Evolutionary conservation across 306 rosid genomes (phyloP).

Genomic region (Prunus kanzakura): DNA sequence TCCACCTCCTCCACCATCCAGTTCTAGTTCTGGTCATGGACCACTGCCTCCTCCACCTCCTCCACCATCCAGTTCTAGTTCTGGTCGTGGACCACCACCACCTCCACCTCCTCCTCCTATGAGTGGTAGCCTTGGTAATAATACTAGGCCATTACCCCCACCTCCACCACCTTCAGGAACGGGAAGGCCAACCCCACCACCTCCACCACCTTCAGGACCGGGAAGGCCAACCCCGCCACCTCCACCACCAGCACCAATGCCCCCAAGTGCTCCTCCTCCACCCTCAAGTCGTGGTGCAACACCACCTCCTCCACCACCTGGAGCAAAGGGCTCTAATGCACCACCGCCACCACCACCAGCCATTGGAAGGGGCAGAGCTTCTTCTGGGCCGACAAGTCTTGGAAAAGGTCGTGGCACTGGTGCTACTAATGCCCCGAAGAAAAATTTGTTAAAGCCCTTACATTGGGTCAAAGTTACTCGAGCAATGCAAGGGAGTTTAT

Average conservation of each 20-base stretch:
- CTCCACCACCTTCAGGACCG: conserved; percentile 46
- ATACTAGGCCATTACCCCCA: no score
- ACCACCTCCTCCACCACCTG: conserved; percentile 44
- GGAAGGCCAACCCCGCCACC: conserved; percentile 28
- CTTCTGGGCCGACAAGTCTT: conserved; percentile 46
- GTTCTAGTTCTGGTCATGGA: neutral
- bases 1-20: conserved; percentile 34
- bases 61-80: conserved; percentile 22
- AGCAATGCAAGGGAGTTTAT: conserved; percentile 83
- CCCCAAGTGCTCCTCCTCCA: conserved; percentile 51
- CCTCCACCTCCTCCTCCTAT: conserved; percentile 39
- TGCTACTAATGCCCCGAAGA: conserved; percentile 59
- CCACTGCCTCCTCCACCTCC: conserved; percentile 12
- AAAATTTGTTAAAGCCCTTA: conserved; percentile 66
- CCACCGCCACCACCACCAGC: conserved; percentile 49
- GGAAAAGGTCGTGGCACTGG: conserved; percentile 63
- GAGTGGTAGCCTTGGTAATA: neutral
- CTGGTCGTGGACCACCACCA: neutral
- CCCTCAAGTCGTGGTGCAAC: conserved; percentile 27
- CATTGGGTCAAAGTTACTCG: conserved; percentile 98
- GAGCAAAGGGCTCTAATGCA: conserved; percentile 36
- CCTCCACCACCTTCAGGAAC: no score
- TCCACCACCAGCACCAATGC: conserved; percentile 47
- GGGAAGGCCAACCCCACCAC: conserved; percentile 33
- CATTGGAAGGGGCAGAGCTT: conserved; percentile 34